Percentiles rank a stretch among this genome's conserved stretches.
phyloP scores from a whole-genome alignment of 768 basidiomycete genomes.

The Leccinum disarticulatum region DNA sequence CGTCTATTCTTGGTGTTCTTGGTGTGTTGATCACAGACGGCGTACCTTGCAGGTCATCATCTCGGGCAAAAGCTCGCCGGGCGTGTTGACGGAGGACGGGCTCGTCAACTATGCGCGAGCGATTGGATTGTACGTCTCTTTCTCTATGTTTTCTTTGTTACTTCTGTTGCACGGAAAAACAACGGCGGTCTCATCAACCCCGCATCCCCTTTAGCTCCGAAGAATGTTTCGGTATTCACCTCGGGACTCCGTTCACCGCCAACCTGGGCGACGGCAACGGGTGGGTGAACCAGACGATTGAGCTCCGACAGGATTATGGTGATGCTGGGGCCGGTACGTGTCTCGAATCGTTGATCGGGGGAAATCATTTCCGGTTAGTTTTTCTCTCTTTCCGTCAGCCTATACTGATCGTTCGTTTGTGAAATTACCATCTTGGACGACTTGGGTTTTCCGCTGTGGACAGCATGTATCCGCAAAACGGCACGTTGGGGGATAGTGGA shows the following conservation, averaged over 20 bases:
- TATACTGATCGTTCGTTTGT: not conserved
- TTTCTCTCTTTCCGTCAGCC: not conserved
- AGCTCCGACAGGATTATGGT: slow-evolving; percentile 46
- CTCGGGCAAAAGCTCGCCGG: slow-evolving; percentile 59
- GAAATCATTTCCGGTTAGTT: slow-evolving; percentile 47
- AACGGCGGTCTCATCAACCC: no score
- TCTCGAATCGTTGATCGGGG: slow-evolving; percentile 44
- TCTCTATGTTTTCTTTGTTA: not conserved
- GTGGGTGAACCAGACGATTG: slow-evolving; percentile 42
- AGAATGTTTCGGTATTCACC: slow-evolving; percentile 41
- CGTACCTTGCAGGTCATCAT: slow-evolving; percentile 50
- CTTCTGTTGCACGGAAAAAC: not conserved
- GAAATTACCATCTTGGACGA: not conserved
- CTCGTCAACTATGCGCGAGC: slow-evolving; percentile 59
- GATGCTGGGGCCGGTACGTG: slow-evolving; percentile 40
- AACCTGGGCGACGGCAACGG: slow-evolving; percentile 51
- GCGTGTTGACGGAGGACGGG: slow-evolving; percentile 54
- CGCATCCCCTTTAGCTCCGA: slow-evolving; percentile 30
- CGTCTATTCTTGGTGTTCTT: not conserved
- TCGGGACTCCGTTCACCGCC: slow-evolving; percentile 40
- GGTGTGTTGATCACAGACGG: not conserved
- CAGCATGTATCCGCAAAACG: slow-evolving; percentile 59
- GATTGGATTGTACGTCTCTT: slow-evolving; percentile 56
- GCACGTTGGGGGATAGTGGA: slow-evolving; percentile 46
- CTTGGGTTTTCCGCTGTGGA: not conserved